Base-by-base conservation (phyloP, 208 protist species). In the Trypanosoma avium region DNA sequence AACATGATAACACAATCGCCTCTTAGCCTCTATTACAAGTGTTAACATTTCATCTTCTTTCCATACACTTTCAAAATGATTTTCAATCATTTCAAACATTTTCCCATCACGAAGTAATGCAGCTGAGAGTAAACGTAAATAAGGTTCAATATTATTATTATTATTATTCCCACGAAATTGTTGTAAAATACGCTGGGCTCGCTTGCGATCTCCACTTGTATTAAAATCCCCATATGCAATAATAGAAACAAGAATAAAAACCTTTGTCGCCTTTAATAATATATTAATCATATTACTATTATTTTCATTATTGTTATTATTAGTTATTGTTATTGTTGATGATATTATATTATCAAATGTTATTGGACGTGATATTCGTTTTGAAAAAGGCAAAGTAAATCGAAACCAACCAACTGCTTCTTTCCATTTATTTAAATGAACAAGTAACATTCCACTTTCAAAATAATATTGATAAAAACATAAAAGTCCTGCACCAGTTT, bases 381-480 rank as follows among this genome's bases (percentile, higher is more conserved):
- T 54, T 10, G 26, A 1, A 4, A 50, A 3, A 17, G 32, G 43
- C 24, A 73, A 8, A 12, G 53, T 50, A 10, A 27, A 32, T 1
- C 60, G 67, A 45, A 67, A 66, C 72, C 43, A 75, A 45, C 67
- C 70, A 24, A 59, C 57, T 5, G 86, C 82, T 22, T 77, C 69
- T 8, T 59, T 67, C 73, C 82, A 88, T 35, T 56, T 68, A 2
- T 61, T 52, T 4, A 70, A 45, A 1, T 30, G 48, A 9, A 67
- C 68, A 30, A 83, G 66, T 9, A 89, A 53, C 9, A 84, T 46
- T 8, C 70, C 82, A 6, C 74, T 81, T 43, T 86, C 72, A 12
- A 53, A 57, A 53, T 81, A 81, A 54, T 88, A 89, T 12, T 46
- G 43, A 17, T 81, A 58, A 60, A 77, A 83, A 67, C 84, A 77